A percentile compares a stretch with the other conserved stretches of the same genome.
These are phyloP conservation scores for Plasmopara muralis DNA, from an alignment of 352 stramenopile species.

Conservation along the genomic window DNA sequence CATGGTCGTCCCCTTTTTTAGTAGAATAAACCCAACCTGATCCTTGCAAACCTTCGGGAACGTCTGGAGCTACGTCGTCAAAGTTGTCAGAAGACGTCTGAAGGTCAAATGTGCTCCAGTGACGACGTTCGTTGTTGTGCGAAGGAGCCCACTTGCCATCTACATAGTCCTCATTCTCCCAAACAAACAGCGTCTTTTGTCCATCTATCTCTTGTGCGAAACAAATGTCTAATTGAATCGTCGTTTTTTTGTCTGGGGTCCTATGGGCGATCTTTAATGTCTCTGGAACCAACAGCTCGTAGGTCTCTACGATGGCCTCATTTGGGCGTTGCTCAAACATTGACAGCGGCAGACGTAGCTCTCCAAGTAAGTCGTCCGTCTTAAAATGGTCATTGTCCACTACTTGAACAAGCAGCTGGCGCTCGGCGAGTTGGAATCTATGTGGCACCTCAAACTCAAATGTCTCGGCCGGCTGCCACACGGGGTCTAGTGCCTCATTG, in stretches of 20 bases:
- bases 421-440: slow-evolving; percentile 15
- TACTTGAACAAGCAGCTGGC: slow-evolving; percentile 48
- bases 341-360: slow-evolving; percentile 41
- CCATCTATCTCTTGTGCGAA: slow-evolving; percentile 37
- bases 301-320: slow-evolving; percentile 41
- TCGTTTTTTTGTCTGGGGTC: slow-evolving; percentile 39
- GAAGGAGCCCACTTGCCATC: slow-evolving; percentile 38
- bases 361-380: slow-evolving; percentile 52
- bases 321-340: slow-evolving; percentile 44
- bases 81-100: slow-evolving; percentile 56
- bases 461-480: slow-evolving; percentile 64
- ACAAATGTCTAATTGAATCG: slow-evolving; percentile 30
- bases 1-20: slow-evolving; percentile 55
- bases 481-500: slow-evolving; percentile 44
- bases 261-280: slow-evolving; percentile 33
- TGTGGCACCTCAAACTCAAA: slow-evolving; percentile 67
- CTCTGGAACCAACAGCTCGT: slow-evolving; percentile 40
- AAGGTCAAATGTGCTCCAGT: slow-evolving; percentile 56
- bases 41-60: slow-evolving; percentile 42
- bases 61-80: slow-evolving; percentile 51
- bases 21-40: slow-evolving; percentile 63
- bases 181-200: slow-evolving; percentile 49
- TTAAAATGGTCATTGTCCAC: slow-evolving; percentile 68
- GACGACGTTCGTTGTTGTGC: slow-evolving; percentile 42
- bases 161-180: slow-evolving; percentile 62